Evolutionary conservation across 2,329 filamentous ascomycete species (phyloP).

Genomic region (Apiospora pterosperma): DNA sequence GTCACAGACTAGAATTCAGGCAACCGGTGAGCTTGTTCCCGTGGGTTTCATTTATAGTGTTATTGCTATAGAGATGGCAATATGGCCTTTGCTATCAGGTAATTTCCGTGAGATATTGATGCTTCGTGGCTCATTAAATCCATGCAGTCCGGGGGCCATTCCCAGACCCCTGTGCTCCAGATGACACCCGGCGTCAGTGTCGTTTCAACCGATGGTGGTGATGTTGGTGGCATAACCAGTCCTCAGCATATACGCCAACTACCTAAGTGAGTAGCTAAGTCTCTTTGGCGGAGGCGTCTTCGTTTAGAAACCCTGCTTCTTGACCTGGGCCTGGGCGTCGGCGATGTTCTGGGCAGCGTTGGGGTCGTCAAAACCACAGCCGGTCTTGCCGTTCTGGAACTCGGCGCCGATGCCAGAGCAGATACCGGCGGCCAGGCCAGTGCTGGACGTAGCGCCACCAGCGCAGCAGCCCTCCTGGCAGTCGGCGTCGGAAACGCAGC

Average conservation of each 20-base stretch:
- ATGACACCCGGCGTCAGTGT: background rate
- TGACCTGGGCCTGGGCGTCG: constrained; percentile 27
- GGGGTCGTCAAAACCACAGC: constrained; percentile 33
- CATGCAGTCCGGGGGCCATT: background rate
- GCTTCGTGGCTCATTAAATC: background rate
- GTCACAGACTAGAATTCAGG: background rate
- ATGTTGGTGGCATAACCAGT: background rate
- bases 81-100: background rate
- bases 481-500: constrained; percentile 31
- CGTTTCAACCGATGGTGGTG: background rate
- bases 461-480: constrained; percentile 31
- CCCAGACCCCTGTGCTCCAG: background rate
- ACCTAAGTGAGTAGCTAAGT: background rate
- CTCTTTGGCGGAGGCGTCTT: background rate
- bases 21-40: background rate
- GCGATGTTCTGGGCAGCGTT: constrained; percentile 26
- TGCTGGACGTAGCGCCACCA: constrained; percentile 20
- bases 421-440: constrained; percentile 25
- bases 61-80: background rate
- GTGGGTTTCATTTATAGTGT: background rate
- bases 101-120: background rate
- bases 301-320: constrained; percentile 31
- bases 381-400: constrained; percentile 33
- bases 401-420: constrained; percentile 32
- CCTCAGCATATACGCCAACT: background rate